Conservation (phyloP, 169 alveolate species). For the Plasmodium berghei region DNA sequence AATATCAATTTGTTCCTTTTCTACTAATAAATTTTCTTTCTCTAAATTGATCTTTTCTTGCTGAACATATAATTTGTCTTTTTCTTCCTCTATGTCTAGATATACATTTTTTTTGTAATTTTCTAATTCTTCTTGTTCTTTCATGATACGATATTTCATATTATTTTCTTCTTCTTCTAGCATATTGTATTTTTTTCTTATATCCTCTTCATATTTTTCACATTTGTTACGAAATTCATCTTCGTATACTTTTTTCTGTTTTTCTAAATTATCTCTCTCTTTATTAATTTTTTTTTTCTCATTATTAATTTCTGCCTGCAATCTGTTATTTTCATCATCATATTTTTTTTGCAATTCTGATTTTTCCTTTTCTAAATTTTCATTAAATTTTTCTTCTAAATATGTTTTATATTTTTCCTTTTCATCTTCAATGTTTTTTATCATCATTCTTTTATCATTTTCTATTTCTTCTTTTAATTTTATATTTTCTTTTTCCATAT, state of each 20-base stretch:
- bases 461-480: slow-evolving; percentile 48
- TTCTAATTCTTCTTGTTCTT: slow-evolving; percentile 75
- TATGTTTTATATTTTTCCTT: slow-evolving; percentile 28
- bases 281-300: slow-evolving; percentile 47
- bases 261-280: slow-evolving; percentile 66
- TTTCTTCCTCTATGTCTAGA: slow-evolving; percentile 71
- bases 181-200: slow-evolving; percentile 49
- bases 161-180: slow-evolving; percentile 61
- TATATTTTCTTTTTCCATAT: slow-evolving; percentile 57
- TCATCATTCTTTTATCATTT: slow-evolving; percentile 44
- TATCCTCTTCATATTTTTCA: slow-evolving; percentile 65
- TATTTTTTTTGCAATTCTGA: slow-evolving; percentile 18
- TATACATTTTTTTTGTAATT: slow-evolving; percentile 46
- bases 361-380: slow-evolving; percentile 69
- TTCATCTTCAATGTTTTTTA: slow-evolving; percentile 54
- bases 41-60: slow-evolving; percentile 66
- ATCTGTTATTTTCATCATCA: slow-evolving; percentile 37
- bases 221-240: slow-evolving; percentile 69
- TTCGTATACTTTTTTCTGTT: slow-evolving; percentile 63
- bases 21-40: slow-evolving; percentile 72
- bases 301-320: slow-evolving; percentile 46
- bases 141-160: slow-evolving; percentile 64
- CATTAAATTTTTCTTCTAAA: slow-evolving; percentile 38
- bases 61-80: slow-evolving; percentile 67
- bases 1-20: slow-evolving; percentile 71